phyloP scores from a whole-genome alignment of 2,329 filamentous ascomycete genomes.

The Aspergillus hiratsukae region DNA sequence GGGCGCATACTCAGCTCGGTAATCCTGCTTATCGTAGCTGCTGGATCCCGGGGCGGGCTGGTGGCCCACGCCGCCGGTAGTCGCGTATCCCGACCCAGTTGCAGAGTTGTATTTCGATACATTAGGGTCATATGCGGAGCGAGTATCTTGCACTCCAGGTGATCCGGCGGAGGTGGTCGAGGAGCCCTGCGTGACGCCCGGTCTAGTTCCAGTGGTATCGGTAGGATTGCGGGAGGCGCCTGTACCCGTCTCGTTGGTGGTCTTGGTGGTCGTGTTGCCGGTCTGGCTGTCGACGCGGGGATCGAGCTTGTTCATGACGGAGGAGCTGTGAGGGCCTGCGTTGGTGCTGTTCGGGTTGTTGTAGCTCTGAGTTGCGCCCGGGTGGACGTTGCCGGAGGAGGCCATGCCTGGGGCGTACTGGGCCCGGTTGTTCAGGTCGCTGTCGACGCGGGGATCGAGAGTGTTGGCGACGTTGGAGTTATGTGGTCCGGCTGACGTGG shows the following conservation, averaged over 20 bases:
- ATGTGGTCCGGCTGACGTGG: constrained; percentile 17
- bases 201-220: background rate
- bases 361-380: constrained; percentile 4
- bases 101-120: constrained; percentile 22
- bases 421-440: constrained; percentile 22
- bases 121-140: constrained; percentile 15
- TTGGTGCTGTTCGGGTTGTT: constrained; percentile 2
- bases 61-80: constrained; percentile 6
- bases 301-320: constrained; percentile 23
- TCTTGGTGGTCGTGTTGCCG: constrained; percentile 16
- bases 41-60: constrained; percentile 10
- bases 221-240: constrained; percentile 7
- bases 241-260: constrained; percentile 11
- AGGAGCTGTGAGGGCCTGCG: constrained; percentile 17
- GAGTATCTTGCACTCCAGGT: constrained; percentile 15
- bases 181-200: constrained; percentile 18
- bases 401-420: constrained; percentile 16
- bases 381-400: constrained; percentile 10
- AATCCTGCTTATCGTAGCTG: constrained; percentile 13
- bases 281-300: constrained; percentile 24
- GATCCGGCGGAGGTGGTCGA: constrained; percentile 26
- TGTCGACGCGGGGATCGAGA: constrained; percentile 37
- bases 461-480: constrained; percentile 30
- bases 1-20: constrained; percentile 15
- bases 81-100: constrained; percentile 22